Percentiles rank a stretch among this genome's conserved stretches.
Evolutionary conservation across 306 rosid genomes (phyloP).

Genomic region (Coriaria nepalensis): DNA sequence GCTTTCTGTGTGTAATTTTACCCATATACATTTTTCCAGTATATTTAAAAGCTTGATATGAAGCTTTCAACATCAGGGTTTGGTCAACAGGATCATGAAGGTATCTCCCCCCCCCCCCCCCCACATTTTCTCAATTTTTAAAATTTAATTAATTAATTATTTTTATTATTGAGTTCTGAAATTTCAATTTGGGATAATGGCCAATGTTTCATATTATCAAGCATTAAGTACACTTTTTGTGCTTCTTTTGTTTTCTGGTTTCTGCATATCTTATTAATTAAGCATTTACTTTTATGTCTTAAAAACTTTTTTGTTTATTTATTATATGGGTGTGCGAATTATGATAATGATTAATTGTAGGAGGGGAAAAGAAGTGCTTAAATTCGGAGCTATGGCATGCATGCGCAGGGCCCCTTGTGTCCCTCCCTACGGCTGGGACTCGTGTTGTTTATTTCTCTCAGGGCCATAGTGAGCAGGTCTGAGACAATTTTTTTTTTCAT

Average conservation of each 20-base stretch:
- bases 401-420: conserved; percentile 80
- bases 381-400: conserved; percentile 98
- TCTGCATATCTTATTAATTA: not conserved
- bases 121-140: conserved; percentile 8
- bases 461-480: conserved; percentile 87
- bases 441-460: conserved; percentile 87
- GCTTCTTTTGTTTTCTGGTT: not conserved
- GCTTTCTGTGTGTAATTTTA: not conserved
- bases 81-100: conserved; percentile 76
- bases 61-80: conserved; percentile 81
- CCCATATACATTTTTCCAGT: not conserved
- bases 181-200: conserved; percentile 12
- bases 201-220: conserved; percentile 2
- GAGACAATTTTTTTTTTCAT: not conserved
- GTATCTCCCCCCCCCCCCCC: conserved; percentile 21
- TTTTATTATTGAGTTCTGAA: not conserved
- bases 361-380: conserved; percentile 70
- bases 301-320: not conserved
- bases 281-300: conserved; percentile 4
- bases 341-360: conserved; percentile 22
- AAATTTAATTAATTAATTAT: conserved; percentile 8
- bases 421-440: conserved; percentile 61
- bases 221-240: conserved; percentile 6
- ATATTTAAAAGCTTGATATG: conserved; percentile 42
- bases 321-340: conserved; percentile 8